phyloP scores from a whole-genome alignment of 345 rosid species.

The Gossypium thurberi region DNA sequence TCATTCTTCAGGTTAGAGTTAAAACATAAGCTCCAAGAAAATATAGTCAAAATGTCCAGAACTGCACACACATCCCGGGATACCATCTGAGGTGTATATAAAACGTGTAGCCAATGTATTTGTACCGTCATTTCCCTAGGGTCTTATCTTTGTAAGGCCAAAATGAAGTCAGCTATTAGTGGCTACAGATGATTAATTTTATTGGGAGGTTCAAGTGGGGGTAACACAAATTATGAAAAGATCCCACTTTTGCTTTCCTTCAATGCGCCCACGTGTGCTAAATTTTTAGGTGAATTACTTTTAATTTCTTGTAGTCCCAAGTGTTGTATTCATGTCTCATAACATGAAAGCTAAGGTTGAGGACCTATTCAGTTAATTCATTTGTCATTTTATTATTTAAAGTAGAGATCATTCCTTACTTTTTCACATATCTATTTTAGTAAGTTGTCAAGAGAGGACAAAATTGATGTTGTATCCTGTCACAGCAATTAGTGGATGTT shows the following conservation, averaged over 20 bases:
- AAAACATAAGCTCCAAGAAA: slow-evolving; percentile 29
- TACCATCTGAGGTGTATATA: slow-evolving; percentile 6
- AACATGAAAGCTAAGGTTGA: background rate
- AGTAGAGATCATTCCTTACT: background rate
- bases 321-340: background rate
- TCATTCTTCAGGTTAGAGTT: slow-evolving; percentile 72
- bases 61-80: background rate
- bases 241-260: background rate
- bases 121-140: background rate
- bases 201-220: background rate
- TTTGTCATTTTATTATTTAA: background rate
- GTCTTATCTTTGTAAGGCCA: background rate
- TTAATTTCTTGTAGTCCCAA: background rate
- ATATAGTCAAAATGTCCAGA: background rate
- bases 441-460: no score
- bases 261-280: no score
- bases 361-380: background rate
- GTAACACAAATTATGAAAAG: background rate
- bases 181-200: background rate
- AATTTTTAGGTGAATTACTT: background rate
- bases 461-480: no score
- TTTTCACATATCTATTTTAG: background rate
- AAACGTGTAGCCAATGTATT: background rate
- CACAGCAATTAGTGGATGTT: no score
- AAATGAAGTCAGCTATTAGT: background rate